A percentile compares a stretch with the other conserved stretches of the same genome.
Evolutionary conservation across 2,329 filamentous ascomycete genomes (phyloP).

Genomic region (Fusarium piperis): DNA sequence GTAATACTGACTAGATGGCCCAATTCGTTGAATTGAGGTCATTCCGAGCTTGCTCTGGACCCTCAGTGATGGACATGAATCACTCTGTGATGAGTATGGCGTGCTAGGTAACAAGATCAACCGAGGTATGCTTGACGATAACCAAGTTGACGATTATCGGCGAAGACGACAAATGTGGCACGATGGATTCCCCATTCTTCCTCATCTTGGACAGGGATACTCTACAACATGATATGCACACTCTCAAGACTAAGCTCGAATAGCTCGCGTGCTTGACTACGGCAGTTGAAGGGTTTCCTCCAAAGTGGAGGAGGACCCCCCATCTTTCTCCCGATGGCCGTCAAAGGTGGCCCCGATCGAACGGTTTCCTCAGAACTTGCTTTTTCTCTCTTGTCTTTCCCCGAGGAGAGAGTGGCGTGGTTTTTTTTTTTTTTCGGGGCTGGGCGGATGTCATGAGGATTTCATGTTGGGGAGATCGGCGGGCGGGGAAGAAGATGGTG

Average conservation of each 20-base stretch:
- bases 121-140: neutral
- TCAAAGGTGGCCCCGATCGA: constrained; percentile 1
- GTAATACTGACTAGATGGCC: neutral
- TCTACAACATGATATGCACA: neutral
- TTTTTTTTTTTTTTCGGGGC: neutral
- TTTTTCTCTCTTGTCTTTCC: neutral
- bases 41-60: neutral
- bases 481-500: neutral
- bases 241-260: neutral
- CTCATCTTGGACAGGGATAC: neutral
- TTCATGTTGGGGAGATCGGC: constrained; percentile 18
- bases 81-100: neutral
- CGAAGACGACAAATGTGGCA: neutral
- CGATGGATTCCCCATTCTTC: neutral
- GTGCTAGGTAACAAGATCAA: neutral
- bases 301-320: neutral
- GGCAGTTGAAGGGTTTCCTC: neutral
- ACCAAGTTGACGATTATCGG: neutral
- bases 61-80: neutral
- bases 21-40: neutral
- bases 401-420: constrained; percentile 4
- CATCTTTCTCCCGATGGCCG: neutral
- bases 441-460: constrained; percentile 15
- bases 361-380: constrained; percentile 5
- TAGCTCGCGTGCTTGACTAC: neutral